Base-by-base conservation (phyloP, 305 asterid species). In the Fraxinus baroniana region DNA sequence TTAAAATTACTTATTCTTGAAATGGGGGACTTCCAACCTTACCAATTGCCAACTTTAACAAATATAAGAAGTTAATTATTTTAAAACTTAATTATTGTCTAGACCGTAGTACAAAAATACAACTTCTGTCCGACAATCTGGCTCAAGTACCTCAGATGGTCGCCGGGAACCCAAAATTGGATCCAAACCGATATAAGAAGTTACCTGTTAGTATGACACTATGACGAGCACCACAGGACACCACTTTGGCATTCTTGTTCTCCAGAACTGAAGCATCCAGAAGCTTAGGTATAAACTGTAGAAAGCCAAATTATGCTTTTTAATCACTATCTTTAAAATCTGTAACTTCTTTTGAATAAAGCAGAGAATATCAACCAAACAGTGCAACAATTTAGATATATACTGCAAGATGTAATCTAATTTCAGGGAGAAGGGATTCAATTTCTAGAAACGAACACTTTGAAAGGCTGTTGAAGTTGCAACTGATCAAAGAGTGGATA, bases 211-310 rank as follows among this genome's bases (percentile, higher is more conserved):
- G 78, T 68, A 92, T 84, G 68, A 89, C 91, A 78, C 86, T 88
- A 75, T 92, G 95, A 52, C 95, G 92, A 85, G 95, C 94, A 85
- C 95, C 95, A 76, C 90, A 86, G 2, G 94, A 89, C 17, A 84
- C 90, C 62, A 79, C 66, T 84, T 81, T 90, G 77, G 89, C 92
- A 75, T 88, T 88, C 89, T 90, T 85, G 28, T 80, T 84, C 85
- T 89, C 93, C 85, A 92, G 81, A 52, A 88, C 80, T 68, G 93
- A 64, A 78, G 92, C 89, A 83, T 89, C 91, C 78, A 92, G 57
- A 36, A 88, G 86, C 85, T 81, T 87, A 7, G 95, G 94, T 76
- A 88, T 77, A 76, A 84, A 62, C 95, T 90, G 90, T 44, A 35
- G 79, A 75, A 74, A 76, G 30, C n/a, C 13, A 41, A 44, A 49